Conservation (phyloP, 306 rosid species). For the Cucurbita maxima region DNA sequence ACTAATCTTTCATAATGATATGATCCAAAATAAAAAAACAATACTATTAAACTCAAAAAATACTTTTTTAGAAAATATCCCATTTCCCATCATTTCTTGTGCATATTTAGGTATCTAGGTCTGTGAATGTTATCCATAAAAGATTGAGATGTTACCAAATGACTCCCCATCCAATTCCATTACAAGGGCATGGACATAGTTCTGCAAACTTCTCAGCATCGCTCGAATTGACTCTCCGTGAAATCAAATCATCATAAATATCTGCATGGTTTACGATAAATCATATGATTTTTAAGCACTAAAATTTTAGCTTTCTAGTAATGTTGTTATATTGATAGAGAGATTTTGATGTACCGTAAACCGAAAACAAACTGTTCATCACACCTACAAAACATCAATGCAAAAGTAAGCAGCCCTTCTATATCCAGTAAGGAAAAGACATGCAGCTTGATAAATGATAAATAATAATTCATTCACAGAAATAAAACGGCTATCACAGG, state of each 20-base stretch:
- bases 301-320: neutral
- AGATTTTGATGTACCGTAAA: constrained; percentile 48
- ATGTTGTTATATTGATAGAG: neutral
- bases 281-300: neutral
- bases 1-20: neutral
- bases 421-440: constrained; percentile 7
- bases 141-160: constrained; percentile 50
- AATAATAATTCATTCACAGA: neutral
- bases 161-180: constrained; percentile 90
- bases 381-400: constrained; percentile 53
- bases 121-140: neutral
- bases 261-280: constrained; percentile 24
- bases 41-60: no score
- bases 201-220: constrained; percentile 98
- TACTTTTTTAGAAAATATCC: neutral
- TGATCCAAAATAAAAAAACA: neutral
- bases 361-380: constrained; percentile 97
- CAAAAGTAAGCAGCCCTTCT: constrained; percentile 14
- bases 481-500: constrained; percentile 1
- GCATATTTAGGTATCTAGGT: neutral
- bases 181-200: constrained; percentile 90
- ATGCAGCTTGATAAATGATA: neutral
- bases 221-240: constrained; percentile 84
- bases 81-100: neutral
- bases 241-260: constrained; percentile 85